Percentiles rank a stretch among this genome's conserved stretches.
phyloP scores from a whole-genome alignment of 805 yeast genomes.

The Jamesozyma hellenica region DNA sequence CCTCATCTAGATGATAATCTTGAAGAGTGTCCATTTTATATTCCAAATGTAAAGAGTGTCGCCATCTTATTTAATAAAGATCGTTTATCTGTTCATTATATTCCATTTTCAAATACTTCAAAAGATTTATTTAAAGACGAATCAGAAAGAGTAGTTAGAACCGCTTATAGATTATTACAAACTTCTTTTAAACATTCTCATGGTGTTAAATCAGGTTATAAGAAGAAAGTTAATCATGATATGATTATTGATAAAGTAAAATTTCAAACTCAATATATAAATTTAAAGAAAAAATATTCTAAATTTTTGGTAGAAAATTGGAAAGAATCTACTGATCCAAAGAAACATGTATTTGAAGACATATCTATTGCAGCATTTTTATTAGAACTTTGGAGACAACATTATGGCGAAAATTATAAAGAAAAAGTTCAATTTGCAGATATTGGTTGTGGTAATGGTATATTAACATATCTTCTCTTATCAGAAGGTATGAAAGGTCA shows the following conservation, averaged over 20 bases:
- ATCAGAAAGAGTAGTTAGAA: constrained; percentile 60
- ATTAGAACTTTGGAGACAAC: constrained; percentile 70
- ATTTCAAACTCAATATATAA: constrained; percentile 75
- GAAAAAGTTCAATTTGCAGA: constrained; percentile 58
- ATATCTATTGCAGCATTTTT: constrained; percentile 90
- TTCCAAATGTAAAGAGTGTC: constrained; percentile 77
- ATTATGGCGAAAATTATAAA: constrained; percentile 32
- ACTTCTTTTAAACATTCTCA: constrained; percentile 76
- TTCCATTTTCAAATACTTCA: constrained; percentile 40
- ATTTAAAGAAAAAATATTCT: constrained; percentile 74
- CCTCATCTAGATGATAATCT: constrained; percentile 52
- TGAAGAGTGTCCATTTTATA: constrained; percentile 71
- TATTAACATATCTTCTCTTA: constrained; percentile 61
- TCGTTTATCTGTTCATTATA: constrained; percentile 60
- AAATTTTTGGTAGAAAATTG: constrained; percentile 64
- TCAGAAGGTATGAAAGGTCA: constrained; percentile 73
- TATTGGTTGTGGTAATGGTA: constrained; percentile 92
- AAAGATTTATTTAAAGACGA: constrained; percentile 25
- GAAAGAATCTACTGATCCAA: constrained; percentile 92
- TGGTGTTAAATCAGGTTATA: constrained; percentile 78
- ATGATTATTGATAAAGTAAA: constrained; percentile 69
- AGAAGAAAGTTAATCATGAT: constrained; percentile 83
- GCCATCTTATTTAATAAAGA: constrained; percentile 48
- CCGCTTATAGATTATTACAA: constrained; percentile 67
- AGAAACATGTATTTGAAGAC: constrained; percentile 93